Conservation (phyloP, 805 yeast genomes). For the Saturnispora sekii region DNA sequence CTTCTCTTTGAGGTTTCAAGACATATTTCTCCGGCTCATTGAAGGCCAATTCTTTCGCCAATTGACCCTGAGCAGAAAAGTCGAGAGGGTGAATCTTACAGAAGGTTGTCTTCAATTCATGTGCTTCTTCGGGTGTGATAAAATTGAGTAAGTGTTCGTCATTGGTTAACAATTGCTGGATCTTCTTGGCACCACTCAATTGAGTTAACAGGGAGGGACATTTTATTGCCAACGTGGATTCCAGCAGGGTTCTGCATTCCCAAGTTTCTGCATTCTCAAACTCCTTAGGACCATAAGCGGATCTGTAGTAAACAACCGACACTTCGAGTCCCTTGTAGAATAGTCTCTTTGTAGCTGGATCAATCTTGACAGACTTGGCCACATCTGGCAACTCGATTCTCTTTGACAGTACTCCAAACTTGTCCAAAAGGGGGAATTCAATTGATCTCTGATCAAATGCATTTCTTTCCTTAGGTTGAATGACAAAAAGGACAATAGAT, state of each 20-base stretch:
- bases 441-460: constrained; percentile 84
- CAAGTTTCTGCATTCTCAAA: constrained; percentile 60
- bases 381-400: constrained; percentile 63
- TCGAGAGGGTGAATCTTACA: constrained; percentile 86
- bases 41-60: constrained; percentile 59
- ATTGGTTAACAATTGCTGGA: constrained; percentile 79
- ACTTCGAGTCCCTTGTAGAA: constrained; percentile 56
- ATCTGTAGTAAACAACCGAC: constrained; percentile 80
- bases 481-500: constrained; percentile 62
- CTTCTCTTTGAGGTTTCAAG: constrained; percentile 96
- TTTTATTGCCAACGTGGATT: constrained; percentile 70
- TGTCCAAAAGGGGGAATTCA: constrained; percentile 56
- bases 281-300: constrained; percentile 84
- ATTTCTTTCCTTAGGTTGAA: constrained; percentile 80
- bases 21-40: constrained; percentile 65
- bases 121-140: constrained; percentile 4
- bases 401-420: constrained; percentile 48
- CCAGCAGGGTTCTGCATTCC: constrained; percentile 67
- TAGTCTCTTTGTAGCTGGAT: constrained; percentile 37
- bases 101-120: constrained; percentile 47
- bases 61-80: constrained; percentile 46
- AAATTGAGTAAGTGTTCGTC: constrained; percentile 38
- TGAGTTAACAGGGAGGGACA: constrained; percentile 89
- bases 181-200: constrained; percentile 85
- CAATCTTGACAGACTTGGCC: constrained; percentile 31